Evolutionary conservation across 2,329 filamentous ascomycete genomes (phyloP).

Genomic region (Decorospora gaudefroyi): DNA sequence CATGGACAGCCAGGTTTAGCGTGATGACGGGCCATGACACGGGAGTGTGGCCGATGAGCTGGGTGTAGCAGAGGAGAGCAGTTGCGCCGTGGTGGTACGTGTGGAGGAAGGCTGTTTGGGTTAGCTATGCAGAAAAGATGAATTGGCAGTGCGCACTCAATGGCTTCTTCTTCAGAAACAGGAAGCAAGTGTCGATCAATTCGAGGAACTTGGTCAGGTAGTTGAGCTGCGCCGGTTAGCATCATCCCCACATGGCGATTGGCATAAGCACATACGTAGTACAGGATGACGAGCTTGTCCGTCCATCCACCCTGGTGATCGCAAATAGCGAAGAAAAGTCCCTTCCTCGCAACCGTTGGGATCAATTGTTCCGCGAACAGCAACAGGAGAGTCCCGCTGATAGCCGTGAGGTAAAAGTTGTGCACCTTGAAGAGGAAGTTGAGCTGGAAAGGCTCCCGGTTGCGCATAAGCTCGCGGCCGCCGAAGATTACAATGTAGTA

Average conservation of each 20-base stretch:
- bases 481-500: constrained; percentile 96
- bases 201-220: constrained; percentile 98
- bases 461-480: constrained; percentile 89
- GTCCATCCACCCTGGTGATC: constrained; percentile 85
- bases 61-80: constrained; percentile 95
- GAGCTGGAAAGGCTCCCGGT: constrained; percentile 81
- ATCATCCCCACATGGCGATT: background rate
- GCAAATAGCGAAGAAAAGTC: constrained; percentile 90
- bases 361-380: constrained; percentile 92
- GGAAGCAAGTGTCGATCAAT: constrained; percentile 91
- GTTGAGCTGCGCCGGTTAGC: constrained; percentile 72
- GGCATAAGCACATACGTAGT: constrained; percentile 74
- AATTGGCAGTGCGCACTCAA: constrained; percentile 63
- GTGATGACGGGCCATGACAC: constrained; percentile 95
- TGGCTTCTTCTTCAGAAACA: constrained; percentile 99
- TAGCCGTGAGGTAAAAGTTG: constrained; percentile 89
- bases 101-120: constrained; percentile 77
- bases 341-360: constrained; percentile 76
- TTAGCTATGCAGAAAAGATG: constrained; percentile 30
- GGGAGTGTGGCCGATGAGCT: constrained; percentile 87
- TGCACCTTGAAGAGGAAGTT: constrained; percentile 91
- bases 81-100: constrained; percentile 98
- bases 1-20: constrained; percentile 90
- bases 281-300: constrained; percentile 86
- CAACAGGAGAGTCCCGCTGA: constrained; percentile 77